Evolutionary conservation across 345 rosid species (phyloP), one percentile per base, ranked within the genome.

Genomic region (Stellera chamaejasme): DNA sequence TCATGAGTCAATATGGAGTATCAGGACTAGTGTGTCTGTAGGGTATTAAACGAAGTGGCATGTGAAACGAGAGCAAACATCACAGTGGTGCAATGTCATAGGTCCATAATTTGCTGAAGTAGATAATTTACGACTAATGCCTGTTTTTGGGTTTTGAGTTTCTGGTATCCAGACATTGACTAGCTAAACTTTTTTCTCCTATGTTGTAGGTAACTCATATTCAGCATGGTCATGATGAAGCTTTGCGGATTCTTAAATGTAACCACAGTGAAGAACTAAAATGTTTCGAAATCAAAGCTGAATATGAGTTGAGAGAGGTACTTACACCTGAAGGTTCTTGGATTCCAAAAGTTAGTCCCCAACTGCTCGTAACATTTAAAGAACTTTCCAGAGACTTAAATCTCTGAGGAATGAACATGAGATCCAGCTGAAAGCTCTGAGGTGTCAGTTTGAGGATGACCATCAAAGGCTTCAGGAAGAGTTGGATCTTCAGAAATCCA

Each of bases 371-470:
- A 48, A 72, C 28, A 39, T 27, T 15, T 39, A 27, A 10, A 52
- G 51, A 51, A 55, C 50, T 73, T 13, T 0, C 49, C 48, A 90
- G 97, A 90, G 71, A 77, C 69, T 76, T 56, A 70, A 43, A 50
- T 58, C 67, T 53, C 67, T 91, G 4, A 72, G 89, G 73, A 77
- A 66, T 57, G 95, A 91, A 54, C 88, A 80, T 70, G 95, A 85
- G 56, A 82, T 77, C 74, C 84, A 79, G 75, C 55, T 85, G 66
- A 83, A 75, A 72, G 83, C 96, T 62, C 54, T 79, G 63, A 69
- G 60, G 69, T 72, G 84, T 71, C 72, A 84, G 71, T 73, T 75
- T 69, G 96, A 91, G 66, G 92, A 91, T 72, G 96, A 88, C 48
- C 70, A 74, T 70, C 72, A 59, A 61, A 84, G 71, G 60, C 81